Conservation (phyloP, 306 rosid genomes). For the Oxytropis ochrocephala region DNA sequence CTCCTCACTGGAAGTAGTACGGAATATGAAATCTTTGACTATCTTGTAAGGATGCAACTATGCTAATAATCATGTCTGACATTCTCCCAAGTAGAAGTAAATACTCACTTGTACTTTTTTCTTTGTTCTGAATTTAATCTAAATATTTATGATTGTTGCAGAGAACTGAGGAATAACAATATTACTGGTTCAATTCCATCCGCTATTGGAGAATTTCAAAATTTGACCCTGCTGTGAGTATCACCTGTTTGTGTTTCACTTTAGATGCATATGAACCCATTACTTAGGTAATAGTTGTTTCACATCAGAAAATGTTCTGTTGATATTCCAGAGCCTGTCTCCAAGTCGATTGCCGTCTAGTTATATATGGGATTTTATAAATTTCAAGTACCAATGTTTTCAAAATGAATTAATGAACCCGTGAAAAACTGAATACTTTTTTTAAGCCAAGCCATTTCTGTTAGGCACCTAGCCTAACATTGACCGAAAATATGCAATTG, state of each 20-base stretch:
- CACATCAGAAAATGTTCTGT: background rate
- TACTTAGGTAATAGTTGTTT: background rate
- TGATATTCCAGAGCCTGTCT: background rate
- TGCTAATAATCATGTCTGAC: background rate
- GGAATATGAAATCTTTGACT: constrained; percentile 57
- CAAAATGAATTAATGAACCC: background rate
- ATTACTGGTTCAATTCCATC: constrained; percentile 66
- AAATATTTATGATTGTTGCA: constrained; percentile 30
- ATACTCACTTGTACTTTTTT: background rate
- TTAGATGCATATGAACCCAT: background rate
- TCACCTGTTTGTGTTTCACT: background rate
- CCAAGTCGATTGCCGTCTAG: background rate
- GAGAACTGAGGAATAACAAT: constrained; percentile 65
- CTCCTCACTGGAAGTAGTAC: constrained; percentile 60
- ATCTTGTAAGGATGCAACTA: constrained; percentile 40
- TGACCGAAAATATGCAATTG: too few species aligned
- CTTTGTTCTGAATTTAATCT: background rate
- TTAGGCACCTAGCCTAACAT: too few species aligned
- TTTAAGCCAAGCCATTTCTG: background rate
- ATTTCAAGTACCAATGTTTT: background rate
- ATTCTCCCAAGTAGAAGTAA: background rate
- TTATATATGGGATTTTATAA: background rate
- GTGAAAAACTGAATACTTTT: background rate
- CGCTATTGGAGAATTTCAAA: constrained; percentile 42
- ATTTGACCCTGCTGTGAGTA: constrained; percentile 54